Base-by-base conservation (phyloP, 768 basidiomycete genomes). In the Pulveroboletus sp. region DNA sequence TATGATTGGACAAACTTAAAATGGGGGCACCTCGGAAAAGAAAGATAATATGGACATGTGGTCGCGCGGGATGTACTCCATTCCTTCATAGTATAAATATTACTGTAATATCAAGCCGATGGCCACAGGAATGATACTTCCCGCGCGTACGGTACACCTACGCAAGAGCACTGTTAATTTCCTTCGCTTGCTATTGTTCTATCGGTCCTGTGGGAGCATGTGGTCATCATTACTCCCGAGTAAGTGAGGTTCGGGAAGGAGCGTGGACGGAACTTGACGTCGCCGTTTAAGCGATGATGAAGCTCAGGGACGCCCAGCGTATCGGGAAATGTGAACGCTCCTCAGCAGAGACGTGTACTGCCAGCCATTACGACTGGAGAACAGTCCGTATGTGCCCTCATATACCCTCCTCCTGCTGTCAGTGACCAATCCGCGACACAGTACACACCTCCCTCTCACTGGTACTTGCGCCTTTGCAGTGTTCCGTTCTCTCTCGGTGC, bases 241-340 rank as follows among this genome's bases (percentile, higher is more conserved):
- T 38, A 43, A 54, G 46, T 54, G 53, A 59, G 56, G 21, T 27
- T 41, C 51, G 21, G 21, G 21, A 21, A 21, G 21, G 21, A 21
- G 21, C 21, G 47, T 42, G 44, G 57, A 51, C 63, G 62, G 63
- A 55, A 46, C 61, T 57, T 54, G 45, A 50, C 43, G 49, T 47
- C 59, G 57, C 57, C 47, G 57, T 53, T 48, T 59, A 60, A 43
- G 54, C 56, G 64, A 56, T 39, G 35, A 51, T 64, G 58, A 64
- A 14, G 32, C 5, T 6, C 54, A 67, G 64, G 65, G 60, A 52
- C 51, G 27, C 41, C 42, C 51, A 31, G 55, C 57, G 32, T 56
- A 66, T 64, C 59, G 44, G 63, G 64, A 56, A 64, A 61, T 58
- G 27, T 54, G 47, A 57, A 50, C 47, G 36, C 39, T 50, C 32